Conservation (phyloP, 768 basidiomycete species). For the Erythrobasidium yunnanense region DNA sequence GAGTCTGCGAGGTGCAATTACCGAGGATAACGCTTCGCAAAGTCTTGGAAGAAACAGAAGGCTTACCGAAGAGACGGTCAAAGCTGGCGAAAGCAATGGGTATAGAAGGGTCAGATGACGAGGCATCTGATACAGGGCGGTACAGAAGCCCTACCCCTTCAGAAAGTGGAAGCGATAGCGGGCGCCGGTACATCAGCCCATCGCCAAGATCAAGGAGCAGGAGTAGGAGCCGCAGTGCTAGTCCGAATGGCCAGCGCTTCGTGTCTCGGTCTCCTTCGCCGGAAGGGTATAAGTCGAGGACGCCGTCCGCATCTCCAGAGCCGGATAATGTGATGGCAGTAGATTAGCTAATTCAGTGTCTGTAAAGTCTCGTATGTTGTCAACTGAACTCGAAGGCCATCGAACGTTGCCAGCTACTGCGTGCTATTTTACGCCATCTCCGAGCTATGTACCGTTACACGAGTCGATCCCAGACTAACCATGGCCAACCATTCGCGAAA, state of each 20-base stretch:
- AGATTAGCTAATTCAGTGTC: neutral
- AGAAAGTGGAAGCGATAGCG: neutral
- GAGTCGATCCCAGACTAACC: too few relatives aligned
- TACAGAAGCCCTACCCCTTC: neutral
- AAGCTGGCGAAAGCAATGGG: slow-evolving; percentile 71
- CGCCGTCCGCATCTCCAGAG: slow-evolving; percentile 6
- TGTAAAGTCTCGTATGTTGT: too few relatives aligned
- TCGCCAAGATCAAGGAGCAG: neutral
- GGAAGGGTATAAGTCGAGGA: neutral
- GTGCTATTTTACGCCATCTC: too few relatives aligned
- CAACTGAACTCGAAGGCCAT: too few relatives aligned
- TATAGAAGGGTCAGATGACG: slow-evolving; percentile 25
- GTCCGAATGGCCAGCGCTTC: neutral
- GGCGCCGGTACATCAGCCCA: neutral
- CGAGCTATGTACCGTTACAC: too few relatives aligned
- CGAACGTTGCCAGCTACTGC: too few relatives aligned
- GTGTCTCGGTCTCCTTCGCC: slow-evolving; percentile 18
- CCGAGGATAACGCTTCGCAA: slow-evolving; percentile 76
- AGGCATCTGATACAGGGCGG: neutral
- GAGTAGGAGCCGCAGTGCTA: neutral
- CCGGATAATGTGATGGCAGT: neutral
- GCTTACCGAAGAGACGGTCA: slow-evolving; percentile 73
- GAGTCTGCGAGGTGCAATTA: slow-evolving; percentile 91
- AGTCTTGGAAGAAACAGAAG: slow-evolving; percentile 81
- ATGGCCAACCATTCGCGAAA: too few relatives aligned